These are phyloP conservation scores for Physcomitrellopsis africana DNA, from an alignment of 225 moss, liverwort and hornwort species.

Conservation along the genomic window DNA sequence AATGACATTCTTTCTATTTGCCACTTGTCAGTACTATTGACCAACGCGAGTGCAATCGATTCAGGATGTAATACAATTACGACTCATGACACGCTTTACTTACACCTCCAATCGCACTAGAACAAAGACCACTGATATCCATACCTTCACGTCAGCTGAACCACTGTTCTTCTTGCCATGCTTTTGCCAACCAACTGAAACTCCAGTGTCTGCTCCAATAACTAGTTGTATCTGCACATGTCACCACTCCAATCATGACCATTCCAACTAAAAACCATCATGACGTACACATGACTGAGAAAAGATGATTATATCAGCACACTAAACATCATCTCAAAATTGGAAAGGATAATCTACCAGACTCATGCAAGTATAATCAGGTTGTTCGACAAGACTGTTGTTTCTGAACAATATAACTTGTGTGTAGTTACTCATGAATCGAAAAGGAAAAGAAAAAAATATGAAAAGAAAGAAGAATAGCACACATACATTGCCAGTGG, in stretches of 20 bases:
- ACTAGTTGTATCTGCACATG: conserved; percentile 78
- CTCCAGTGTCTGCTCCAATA: conserved; percentile 81
- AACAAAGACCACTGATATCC: conserved; percentile 13
- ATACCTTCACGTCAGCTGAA: conserved; percentile 90
- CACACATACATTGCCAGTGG: conserved; percentile 80
- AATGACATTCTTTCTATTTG: too few species aligned
- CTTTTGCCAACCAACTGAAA: conserved; percentile 90
- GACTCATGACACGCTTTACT: too few species aligned
- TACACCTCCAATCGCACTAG: not conserved
- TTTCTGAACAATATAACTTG: too few species aligned
- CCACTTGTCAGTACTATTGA: not conserved
- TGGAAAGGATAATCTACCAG: too few species aligned
- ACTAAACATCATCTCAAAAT: not conserved
- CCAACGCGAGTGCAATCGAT: not conserved
- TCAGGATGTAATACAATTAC: not conserved
- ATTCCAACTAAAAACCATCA: not conserved
- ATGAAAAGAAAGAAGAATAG: not conserved
- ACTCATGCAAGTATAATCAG: too few species aligned
- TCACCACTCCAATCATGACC: conserved; percentile 23
- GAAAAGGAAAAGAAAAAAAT: not conserved
- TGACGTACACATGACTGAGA: not conserved
- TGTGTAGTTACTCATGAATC: not conserved
- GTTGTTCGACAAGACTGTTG: too few species aligned
- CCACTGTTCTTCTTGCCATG: conserved; percentile 87
- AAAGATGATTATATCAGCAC: not conserved